Percentiles rank a stretch among this genome's conserved stretches.
These are phyloP conservation scores for Cornus kousa DNA, from an alignment of 148 eudicot genomes.

Conservation along the genomic window DNA sequence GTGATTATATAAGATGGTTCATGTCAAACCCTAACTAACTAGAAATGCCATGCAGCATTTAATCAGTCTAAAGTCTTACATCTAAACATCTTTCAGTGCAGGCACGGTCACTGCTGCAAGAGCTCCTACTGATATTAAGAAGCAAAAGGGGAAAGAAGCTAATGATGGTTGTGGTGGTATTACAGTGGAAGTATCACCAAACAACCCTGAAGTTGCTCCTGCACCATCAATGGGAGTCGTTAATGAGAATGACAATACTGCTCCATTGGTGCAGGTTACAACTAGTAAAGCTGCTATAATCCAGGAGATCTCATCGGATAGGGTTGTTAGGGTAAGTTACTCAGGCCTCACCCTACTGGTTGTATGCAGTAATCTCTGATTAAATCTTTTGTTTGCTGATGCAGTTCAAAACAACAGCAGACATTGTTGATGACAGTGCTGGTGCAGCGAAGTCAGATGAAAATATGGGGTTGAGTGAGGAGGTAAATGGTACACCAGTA, in stretches of 20 bases:
- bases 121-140: slow-evolving; percentile 25
- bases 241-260: slow-evolving; percentile 30
- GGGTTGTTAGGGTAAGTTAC: slow-evolving; percentile 42
- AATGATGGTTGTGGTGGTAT: slow-evolving; percentile 12
- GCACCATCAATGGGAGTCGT: slow-evolving; percentile 26
- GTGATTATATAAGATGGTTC: background rate
- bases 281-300: slow-evolving; percentile 38
- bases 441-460: slow-evolving; percentile 39
- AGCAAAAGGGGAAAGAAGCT: slow-evolving; percentile 26
- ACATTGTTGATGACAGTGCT: slow-evolving; percentile 25
- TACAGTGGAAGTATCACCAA: slow-evolving; percentile 19
- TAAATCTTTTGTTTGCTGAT: background rate
- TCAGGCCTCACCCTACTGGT: background rate
- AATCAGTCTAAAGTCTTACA: slow-evolving; percentile 6
- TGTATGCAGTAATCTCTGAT: background rate
- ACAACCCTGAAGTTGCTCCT: slow-evolving; percentile 38
- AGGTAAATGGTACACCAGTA: slow-evolving; percentile 42
- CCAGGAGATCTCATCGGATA: slow-evolving; percentile 32
- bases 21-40: background rate
- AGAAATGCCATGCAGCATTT: background rate
- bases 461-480: slow-evolving; percentile 38
- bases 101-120: slow-evolving; percentile 23
- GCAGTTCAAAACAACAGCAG: slow-evolving; percentile 38
- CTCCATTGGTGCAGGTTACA: slow-evolving; percentile 35
- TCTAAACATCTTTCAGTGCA: slow-evolving; percentile 32